These are phyloP conservation scores for Jatropha multifida DNA, from an alignment of 441 rosid species.

Conservation along the genomic window DNA sequence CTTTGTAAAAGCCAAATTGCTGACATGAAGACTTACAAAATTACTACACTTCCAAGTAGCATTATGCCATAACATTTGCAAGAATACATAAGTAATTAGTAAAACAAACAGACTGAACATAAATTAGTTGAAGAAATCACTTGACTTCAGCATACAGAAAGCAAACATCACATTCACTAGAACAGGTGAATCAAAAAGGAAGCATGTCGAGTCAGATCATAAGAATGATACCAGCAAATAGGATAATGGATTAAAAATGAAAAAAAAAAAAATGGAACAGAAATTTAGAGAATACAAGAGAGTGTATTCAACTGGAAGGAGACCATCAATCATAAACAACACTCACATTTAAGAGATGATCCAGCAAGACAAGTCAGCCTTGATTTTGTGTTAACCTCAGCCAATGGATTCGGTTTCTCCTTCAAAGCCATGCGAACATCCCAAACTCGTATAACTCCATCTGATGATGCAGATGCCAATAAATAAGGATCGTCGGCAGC, in stretches of 20 bases:
- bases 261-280: neutral
- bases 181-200: neutral
- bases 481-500: slow-evolving; percentile 66
- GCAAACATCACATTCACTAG: neutral
- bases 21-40: neutral
- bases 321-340: neutral
- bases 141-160: neutral
- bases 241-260: neutral
- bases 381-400: slow-evolving; percentile 80
- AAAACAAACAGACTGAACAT: neutral
- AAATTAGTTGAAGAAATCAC: neutral
- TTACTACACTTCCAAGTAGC: neutral
- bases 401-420: slow-evolving; percentile 71
- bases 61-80: neutral
- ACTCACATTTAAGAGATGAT: slow-evolving; percentile 79
- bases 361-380: slow-evolving; percentile 96
- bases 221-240: neutral
- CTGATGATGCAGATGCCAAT: slow-evolving; percentile 83
- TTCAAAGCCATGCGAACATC: slow-evolving; percentile 72
- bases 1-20: neutral
- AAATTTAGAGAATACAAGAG: neutral
- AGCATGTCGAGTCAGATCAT: neutral
- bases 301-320: neutral
- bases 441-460: slow-evolving; percentile 91
- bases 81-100: neutral